phyloP scores from a whole-genome alignment of 1,284 basidiomycete species.

The Laetiporus sulphureus region DNA sequence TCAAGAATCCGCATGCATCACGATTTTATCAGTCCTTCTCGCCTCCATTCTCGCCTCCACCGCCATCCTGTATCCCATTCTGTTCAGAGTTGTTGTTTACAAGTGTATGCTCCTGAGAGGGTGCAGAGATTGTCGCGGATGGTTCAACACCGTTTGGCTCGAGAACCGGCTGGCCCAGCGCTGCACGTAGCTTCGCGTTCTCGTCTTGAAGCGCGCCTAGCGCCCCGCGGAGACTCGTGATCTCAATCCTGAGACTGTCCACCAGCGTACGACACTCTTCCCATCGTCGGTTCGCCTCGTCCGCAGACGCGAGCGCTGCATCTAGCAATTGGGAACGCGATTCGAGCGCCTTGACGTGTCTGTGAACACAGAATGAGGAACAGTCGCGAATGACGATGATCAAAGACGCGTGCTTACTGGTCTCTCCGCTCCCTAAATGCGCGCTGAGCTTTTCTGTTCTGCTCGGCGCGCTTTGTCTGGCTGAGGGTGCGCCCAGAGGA shows the following conservation, averaged over 20 bases:
- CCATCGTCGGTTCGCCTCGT: conserved; percentile 81
- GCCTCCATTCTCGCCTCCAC: conserved; percentile 5
- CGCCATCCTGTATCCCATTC: conserved; percentile 5
- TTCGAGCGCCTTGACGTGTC: conserved; percentile 79
- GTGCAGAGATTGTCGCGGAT: conserved; percentile 1
- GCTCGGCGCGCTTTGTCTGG: conserved; percentile 77
- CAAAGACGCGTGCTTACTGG: conserved; percentile 49
- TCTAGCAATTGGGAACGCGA: conserved; percentile 76
- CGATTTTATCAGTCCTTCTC: conserved; percentile 4
- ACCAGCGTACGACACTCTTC: conserved; percentile 78
- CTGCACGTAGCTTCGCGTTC: conserved; percentile 6
- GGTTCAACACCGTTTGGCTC: conserved; percentile 2
- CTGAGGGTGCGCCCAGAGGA: conserved; percentile 50
- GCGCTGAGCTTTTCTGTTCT: conserved; percentile 81
- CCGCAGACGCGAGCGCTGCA: conserved; percentile 73
- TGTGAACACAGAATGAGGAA: conserved; percentile 21
- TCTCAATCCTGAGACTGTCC: conserved; percentile 76
- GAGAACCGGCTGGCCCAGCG: neutral
- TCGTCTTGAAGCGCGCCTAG: conserved; percentile 24
- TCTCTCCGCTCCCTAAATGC: conserved; percentile 80
- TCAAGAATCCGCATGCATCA: neutral
- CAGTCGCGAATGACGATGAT: conserved; percentile 5
- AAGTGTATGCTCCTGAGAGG: neutral
- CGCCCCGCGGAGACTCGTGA: conserved; percentile 50
- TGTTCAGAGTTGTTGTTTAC: conserved; percentile 6